Conservation (phyloP, 1,139 yeast genomes). For the Pichia sp. region DNA sequence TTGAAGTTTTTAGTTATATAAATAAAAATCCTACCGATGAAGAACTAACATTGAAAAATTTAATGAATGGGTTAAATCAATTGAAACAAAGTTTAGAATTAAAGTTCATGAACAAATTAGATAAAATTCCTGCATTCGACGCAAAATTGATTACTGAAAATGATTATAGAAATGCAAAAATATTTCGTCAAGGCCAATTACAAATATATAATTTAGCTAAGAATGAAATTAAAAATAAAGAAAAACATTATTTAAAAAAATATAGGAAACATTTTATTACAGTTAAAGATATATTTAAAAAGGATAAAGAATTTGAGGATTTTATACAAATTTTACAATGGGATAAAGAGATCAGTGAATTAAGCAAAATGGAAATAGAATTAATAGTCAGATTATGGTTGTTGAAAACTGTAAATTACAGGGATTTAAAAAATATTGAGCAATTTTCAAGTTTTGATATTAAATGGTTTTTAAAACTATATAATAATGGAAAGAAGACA, state of each 20-base stretch:
- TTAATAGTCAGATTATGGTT: constrained; percentile 47
- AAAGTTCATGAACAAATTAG: constrained; percentile 38
- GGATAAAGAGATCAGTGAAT: constrained; percentile 39
- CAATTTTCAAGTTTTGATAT: constrained; percentile 24
- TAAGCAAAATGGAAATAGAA: constrained; percentile 45
- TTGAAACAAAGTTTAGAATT: constrained; percentile 45
- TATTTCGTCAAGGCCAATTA: constrained; percentile 41
- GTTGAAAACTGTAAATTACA: constrained; percentile 46
- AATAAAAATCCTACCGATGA: constrained; percentile 39
- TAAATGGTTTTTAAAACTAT: constrained; percentile 44
- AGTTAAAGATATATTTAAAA: constrained; percentile 37
- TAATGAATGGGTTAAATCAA: constrained; percentile 52
- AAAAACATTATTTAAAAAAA: constrained; percentile 44
- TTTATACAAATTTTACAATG: constrained; percentile 50
- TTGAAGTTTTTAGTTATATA: constrained; percentile 45
- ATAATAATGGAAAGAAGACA: constrained; percentile 33
- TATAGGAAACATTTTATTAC: constrained; percentile 38
- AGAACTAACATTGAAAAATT: constrained; percentile 40
- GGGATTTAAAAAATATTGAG: constrained; percentile 27
- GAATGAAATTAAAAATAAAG: constrained; percentile 43
- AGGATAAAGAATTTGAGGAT: constrained; percentile 36
- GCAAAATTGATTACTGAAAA: not conserved
- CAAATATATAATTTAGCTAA: constrained; percentile 39
- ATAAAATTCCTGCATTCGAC: constrained; percentile 14
- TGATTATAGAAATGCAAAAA: constrained; percentile 30